phyloP scores from a whole-genome alignment of 139 green algal genomes.

The Spirogloea muscicola region DNA sequence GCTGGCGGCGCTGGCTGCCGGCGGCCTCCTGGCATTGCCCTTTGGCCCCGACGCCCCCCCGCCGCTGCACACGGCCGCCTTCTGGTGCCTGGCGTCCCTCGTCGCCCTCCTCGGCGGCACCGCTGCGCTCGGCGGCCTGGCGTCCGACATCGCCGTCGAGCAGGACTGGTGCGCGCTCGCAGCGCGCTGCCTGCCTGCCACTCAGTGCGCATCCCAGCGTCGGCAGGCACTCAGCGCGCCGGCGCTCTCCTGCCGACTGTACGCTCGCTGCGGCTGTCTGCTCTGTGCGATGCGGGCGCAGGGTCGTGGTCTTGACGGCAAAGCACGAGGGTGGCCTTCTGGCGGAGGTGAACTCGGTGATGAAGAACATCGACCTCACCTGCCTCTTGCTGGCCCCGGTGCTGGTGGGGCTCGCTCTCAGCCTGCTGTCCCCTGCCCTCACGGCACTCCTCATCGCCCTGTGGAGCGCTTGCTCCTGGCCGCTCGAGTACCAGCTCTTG shows the following conservation, averaged over 20 bases:
- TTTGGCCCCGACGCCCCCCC: neutral
- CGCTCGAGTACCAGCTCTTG: slow-evolving; percentile 53
- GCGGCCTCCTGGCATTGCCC: neutral
- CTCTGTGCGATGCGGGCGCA: too few relatives aligned
- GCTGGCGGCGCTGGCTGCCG: neutral
- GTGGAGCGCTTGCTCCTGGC: slow-evolving; percentile 61
- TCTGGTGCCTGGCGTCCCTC: neutral
- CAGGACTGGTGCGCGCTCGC: too few relatives aligned
- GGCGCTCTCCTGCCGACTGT: too few relatives aligned
- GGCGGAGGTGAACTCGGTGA: slow-evolving; percentile 44
- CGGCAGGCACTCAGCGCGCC: too few relatives aligned
- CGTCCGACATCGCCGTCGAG: neutral
- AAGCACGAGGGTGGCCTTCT: slow-evolving; percentile 6
- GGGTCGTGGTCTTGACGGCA: neutral
- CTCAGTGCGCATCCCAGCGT: too few relatives aligned
- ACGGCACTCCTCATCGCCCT: slow-evolving; percentile 48
- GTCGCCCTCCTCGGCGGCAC: neutral
- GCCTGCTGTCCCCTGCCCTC: slow-evolving; percentile 32
- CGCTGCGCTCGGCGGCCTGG: neutral
- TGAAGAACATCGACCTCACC: slow-evolving; percentile 75
- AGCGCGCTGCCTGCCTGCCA: too few relatives aligned
- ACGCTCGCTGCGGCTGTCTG: too few relatives aligned
- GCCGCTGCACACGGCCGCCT: neutral
- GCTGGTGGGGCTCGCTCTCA: slow-evolving; percentile 65
- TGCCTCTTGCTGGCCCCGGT: slow-evolving; percentile 67